Evolutionary conservation across 306 rosid genomes (phyloP).

Genomic region (Ochetophila trinervis): DNA sequence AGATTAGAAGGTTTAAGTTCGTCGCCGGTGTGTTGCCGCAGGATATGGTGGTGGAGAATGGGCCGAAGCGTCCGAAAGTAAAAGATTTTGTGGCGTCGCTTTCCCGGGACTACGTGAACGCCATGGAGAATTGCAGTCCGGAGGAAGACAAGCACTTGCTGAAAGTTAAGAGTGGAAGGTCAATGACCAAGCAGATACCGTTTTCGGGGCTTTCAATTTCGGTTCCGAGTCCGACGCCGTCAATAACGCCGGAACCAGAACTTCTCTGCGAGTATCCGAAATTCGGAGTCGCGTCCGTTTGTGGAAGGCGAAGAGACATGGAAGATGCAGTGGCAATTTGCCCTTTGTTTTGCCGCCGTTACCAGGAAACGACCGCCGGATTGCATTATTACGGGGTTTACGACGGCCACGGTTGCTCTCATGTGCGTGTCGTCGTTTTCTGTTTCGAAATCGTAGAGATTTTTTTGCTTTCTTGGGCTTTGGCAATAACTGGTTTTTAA

Average conservation of each 20-base stretch:
- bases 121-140: constrained; percentile 20
- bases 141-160: constrained; percentile 15
- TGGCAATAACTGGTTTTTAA: background rate
- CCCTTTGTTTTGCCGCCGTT: constrained; percentile 23
- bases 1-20: constrained; percentile 42
- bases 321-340: constrained; percentile 51
- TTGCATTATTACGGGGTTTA: constrained; percentile 54
- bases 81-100: constrained; percentile 6
- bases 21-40: constrained; percentile 26
- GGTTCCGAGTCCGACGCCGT: background rate
- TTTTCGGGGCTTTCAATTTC: constrained; percentile 1
- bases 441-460: background rate
- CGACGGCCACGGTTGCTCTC: constrained; percentile 81
- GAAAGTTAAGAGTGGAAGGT: background rate
- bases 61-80: constrained; percentile 32
- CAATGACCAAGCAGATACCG: background rate
- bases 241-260: background rate
- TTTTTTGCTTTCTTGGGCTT: background rate
- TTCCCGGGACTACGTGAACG: constrained; percentile 29
- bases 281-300: constrained; percentile 50
- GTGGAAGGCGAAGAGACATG: constrained; percentile 65
- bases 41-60: constrained; percentile 6
- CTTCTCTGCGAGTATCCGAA: constrained; percentile 17
- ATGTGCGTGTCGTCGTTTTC: constrained; percentile 29
- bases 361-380: background rate